Evolutionary conservation across 1,284 basidiomycete genomes (phyloP).

Genomic region (Rhizoctonia solani): DNA sequence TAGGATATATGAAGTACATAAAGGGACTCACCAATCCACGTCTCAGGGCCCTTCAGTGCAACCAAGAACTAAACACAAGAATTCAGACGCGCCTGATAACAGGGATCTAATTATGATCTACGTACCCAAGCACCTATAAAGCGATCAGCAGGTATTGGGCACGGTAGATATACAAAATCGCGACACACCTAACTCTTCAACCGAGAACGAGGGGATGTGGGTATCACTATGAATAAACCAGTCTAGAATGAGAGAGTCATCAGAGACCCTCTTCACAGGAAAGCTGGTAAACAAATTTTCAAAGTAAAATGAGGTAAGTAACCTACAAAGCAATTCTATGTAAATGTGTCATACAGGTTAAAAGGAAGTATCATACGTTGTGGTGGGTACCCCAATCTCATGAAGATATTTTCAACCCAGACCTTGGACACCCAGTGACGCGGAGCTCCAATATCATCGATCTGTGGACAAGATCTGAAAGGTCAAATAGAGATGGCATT

Average conservation of each 20-base stretch:
- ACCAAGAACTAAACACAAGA: background rate
- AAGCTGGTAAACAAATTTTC: slow-evolving; percentile 7
- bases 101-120: background rate
- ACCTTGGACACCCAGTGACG: slow-evolving; percentile 15
- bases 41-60: background rate
- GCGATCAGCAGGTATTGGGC: too few species aligned
- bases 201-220: background rate
- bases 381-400: background rate
- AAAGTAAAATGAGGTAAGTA: slow-evolving; percentile 4
- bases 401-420: background rate
- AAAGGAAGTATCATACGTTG: background rate
- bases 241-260: background rate
- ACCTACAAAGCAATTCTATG: background rate
- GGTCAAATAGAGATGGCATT: too few species aligned
- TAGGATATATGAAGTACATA: background rate
- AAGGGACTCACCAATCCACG: background rate
- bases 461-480: too few species aligned
- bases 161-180: too few species aligned
- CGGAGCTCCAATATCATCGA: too few species aligned
- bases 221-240: background rate
- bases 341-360: too few species aligned
- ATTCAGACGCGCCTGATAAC: background rate
- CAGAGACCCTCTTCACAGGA: background rate
- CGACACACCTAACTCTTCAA: background rate
- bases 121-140: background rate